phyloP scores from a whole-genome alignment of 176 grass and related monocot species.

The Otatea glauca region DNA sequence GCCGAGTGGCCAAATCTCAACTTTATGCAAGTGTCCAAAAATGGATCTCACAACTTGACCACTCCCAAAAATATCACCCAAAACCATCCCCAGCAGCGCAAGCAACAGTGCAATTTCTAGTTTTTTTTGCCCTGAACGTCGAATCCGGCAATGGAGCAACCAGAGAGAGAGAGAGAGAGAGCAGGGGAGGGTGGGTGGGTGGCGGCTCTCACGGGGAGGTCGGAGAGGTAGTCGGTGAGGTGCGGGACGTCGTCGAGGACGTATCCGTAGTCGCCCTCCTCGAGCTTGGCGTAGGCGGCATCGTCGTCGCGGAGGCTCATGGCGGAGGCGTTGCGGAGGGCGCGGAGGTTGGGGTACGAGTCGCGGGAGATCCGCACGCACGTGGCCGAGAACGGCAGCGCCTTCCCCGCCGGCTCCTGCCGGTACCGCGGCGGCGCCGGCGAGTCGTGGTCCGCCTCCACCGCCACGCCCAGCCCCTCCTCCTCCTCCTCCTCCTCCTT shows the following conservation, averaged over 20 bases:
- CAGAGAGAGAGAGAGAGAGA: background rate
- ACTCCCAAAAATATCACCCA: background rate
- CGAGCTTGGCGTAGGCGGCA: conserved; percentile 54
- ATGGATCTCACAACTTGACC: background rate
- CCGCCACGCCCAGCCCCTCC: conserved; percentile 31
- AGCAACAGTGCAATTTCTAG: background rate
- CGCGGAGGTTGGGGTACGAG: conserved; percentile 86
- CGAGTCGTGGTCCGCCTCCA: conserved; percentile 56
- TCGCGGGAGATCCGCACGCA: conserved; percentile 87
- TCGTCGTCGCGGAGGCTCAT: conserved; percentile 46
- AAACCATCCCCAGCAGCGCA: conserved; percentile 11
- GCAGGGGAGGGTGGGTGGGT: background rate
- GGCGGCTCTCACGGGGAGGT: conserved; percentile 62
- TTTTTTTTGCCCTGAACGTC: background rate
- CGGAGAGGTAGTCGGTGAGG: conserved; percentile 79
- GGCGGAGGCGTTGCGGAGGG: conserved; percentile 51
- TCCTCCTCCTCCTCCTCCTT: conserved; percentile 56
- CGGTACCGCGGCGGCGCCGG: conserved; percentile 35
- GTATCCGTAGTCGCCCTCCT: conserved; percentile 79
- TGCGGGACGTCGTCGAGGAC: conserved; percentile 94
- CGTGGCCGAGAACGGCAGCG: conserved; percentile 75
- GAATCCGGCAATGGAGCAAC: conserved; percentile 31
- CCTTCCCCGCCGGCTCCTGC: conserved; percentile 5
- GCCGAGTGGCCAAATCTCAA: background rate
- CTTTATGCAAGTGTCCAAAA: conserved; percentile 11